A percentile compares a stretch with the other conserved stretches of the same genome.
Conservation (phyloP, 164 flowering plant genomes). For the Malania oleifera region DNA sequence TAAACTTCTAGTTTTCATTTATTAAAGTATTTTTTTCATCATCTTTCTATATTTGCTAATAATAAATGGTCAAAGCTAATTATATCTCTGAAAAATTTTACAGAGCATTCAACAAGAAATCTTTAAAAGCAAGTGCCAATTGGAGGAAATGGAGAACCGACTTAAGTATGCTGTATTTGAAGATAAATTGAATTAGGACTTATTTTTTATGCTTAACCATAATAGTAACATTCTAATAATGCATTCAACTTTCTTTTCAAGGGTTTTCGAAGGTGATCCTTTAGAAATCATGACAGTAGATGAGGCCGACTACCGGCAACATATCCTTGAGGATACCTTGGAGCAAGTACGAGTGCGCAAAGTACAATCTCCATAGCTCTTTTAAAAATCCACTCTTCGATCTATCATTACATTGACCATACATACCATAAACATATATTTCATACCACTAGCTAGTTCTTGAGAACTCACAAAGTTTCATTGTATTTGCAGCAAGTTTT, state of each 20-base stretch:
- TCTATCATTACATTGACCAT: neutral
- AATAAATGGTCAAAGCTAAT: neutral
- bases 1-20: neutral
- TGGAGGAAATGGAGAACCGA: conserved; percentile 32
- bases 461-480: too few relatives aligned
- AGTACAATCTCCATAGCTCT: conserved; percentile 17
- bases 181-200: too few relatives aligned
- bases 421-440: neutral
- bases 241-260: conserved; percentile 12
- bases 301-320: conserved; percentile 38
- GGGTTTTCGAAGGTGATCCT: conserved; percentile 42
- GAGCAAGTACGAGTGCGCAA: conserved; percentile 25
- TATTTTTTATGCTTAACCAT: too few relatives aligned
- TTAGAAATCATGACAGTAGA: conserved; percentile 26
- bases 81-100: neutral
- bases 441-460: too few relatives aligned
- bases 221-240: neutral
- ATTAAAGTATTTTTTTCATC: neutral
- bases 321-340: conserved; percentile 33
- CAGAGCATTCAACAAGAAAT: conserved; percentile 39
- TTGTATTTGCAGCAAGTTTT: conserved; percentile 20
- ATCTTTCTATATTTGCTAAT: too few relatives aligned
- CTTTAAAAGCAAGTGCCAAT: conserved; percentile 24
- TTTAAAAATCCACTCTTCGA: too few relatives aligned
- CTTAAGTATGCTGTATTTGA: conserved; percentile 46